Conservation (phyloP, 1,139 yeast species). For the Blastobotrys buckinghamii region DNA sequence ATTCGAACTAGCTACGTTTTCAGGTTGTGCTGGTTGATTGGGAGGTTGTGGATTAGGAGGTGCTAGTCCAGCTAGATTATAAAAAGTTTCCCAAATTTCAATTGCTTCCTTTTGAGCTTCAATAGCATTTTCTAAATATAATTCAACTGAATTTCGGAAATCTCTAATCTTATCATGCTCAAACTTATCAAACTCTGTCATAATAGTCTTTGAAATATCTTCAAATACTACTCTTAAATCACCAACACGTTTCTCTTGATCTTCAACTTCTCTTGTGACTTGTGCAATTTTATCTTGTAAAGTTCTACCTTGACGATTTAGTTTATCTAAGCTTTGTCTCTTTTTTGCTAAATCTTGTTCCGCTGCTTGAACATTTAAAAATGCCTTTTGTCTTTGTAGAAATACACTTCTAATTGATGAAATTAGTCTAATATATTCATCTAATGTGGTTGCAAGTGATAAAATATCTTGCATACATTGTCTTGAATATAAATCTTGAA, state of each 20-base stretch:
- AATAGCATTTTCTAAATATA: conserved; percentile 82
- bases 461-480: conserved; percentile 80
- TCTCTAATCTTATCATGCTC: conserved; percentile 77
- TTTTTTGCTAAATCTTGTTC: conserved; percentile 46
- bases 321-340: conserved; percentile 47
- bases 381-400: conserved; percentile 67
- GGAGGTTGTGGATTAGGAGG: too few relatives aligned
- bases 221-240: conserved; percentile 54
- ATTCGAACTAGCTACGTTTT: too few relatives aligned
- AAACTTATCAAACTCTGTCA: conserved; percentile 60
- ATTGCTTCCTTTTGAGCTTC: conserved; percentile 94
- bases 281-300: conserved; percentile 56
- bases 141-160: conserved; percentile 84
- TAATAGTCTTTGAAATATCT: conserved; percentile 57
- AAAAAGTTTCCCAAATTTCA: conserved; percentile 87
- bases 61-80: conserved; percentile 19
- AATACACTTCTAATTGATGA: conserved; percentile 72
- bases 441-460: conserved; percentile 80
- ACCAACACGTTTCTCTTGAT: conserved; percentile 53
- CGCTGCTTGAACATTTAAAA: conserved; percentile 52
- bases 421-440: conserved; percentile 76
- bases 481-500: conserved; percentile 71
- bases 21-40: too few relatives aligned
- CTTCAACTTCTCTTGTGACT: conserved; percentile 52
- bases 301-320: conserved; percentile 49